A percentile compares a stretch with the other conserved stretches of the same genome.
phyloP scores from a whole-genome alignment of 805 yeast genomes.

The Cyberlindnera suaveolens region DNA sequence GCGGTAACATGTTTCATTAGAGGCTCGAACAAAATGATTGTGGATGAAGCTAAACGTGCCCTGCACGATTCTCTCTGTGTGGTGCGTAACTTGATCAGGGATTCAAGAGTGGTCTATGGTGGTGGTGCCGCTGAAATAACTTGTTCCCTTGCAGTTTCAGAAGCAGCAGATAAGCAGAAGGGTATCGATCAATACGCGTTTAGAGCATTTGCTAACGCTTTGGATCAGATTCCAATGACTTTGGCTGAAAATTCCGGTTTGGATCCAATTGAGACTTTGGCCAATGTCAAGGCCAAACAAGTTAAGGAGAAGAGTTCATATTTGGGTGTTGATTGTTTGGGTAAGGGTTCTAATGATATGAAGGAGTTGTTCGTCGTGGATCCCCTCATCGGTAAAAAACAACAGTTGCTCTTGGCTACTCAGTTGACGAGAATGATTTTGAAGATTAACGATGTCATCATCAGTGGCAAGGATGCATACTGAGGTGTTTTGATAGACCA shows the following conservation, averaged over 20 bases:
- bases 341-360: slow-evolving; percentile 87
- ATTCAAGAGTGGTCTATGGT: slow-evolving; percentile 94
- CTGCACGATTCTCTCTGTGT: slow-evolving; percentile 96
- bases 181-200: slow-evolving; percentile 98
- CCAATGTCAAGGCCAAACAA: slow-evolving; percentile 79
- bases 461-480: slow-evolving; percentile 77
- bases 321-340: slow-evolving; percentile 92
- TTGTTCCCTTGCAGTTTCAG: slow-evolving; percentile 84
- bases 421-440: slow-evolving; percentile 97
- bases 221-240: slow-evolving; percentile 89
- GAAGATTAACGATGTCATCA: slow-evolving; percentile 93
- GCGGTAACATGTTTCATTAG: slow-evolving; percentile 91
- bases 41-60: slow-evolving; percentile 95
- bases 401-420: slow-evolving; percentile 91
- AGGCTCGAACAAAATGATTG: slow-evolving; percentile 97
- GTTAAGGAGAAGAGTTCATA: slow-evolving; percentile 62
- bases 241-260: slow-evolving; percentile 96
- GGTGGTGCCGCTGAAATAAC: slow-evolving; percentile 98
- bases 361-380: slow-evolving; percentile 90
- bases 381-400: slow-evolving; percentile 95
- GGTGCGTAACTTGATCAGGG: slow-evolving; percentile 89
- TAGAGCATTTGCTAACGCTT: slow-evolving; percentile 87
- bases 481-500: slow-evolving; percentile 15
- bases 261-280: slow-evolving; percentile 85
- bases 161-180: slow-evolving; percentile 85